These are phyloP conservation scores for Globisporangium cederbergense DNA, from an alignment of 352 stramenopile genomes.

Conservation along the genomic window DNA sequence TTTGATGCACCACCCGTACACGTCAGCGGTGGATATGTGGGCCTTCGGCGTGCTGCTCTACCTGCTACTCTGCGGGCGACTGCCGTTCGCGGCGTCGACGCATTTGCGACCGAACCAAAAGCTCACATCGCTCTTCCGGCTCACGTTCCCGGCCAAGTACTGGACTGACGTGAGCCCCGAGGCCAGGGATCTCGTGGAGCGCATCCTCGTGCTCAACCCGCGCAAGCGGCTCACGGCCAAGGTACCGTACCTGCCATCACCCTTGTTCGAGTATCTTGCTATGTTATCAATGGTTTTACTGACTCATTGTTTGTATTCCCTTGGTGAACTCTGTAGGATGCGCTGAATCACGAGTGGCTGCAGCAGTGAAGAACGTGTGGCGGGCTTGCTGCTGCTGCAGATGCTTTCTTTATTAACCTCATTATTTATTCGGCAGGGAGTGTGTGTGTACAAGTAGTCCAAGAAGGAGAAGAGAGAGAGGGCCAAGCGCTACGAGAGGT, in stretches of 20 bases:
- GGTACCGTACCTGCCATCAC: neutral
- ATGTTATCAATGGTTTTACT: neutral
- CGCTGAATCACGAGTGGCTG: slow-evolving; percentile 53
- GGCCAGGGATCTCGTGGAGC: slow-evolving; percentile 55
- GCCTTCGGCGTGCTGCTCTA: slow-evolving; percentile 96
- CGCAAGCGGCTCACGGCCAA: slow-evolving; percentile 38
- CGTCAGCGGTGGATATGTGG: slow-evolving; percentile 95
- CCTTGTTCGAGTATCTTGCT: neutral
- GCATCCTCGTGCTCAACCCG: slow-evolving; percentile 62
- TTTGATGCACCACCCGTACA: slow-evolving; percentile 94
- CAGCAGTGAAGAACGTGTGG: slow-evolving; percentile 2
- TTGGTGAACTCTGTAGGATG: slow-evolving; percentile 22
- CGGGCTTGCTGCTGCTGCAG: neutral
- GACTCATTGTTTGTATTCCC: neutral
- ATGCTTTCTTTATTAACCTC: slow-evolving; percentile 9
- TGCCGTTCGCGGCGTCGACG: slow-evolving; percentile 62
- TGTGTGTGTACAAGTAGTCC: neutral
- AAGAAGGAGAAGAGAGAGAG: neutral
- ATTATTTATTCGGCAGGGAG: slow-evolving; percentile 5
- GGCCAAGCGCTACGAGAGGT: neutral
- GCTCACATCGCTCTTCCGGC: slow-evolving; percentile 55
- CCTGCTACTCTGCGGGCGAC: slow-evolving; percentile 94
- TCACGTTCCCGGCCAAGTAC: slow-evolving; percentile 76
- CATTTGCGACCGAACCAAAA: slow-evolving; percentile 59
- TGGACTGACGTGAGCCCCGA: slow-evolving; percentile 58